Evolutionary conservation across 2,329 filamentous ascomycete species (phyloP).

Genomic region (Nemania sp.): DNA sequence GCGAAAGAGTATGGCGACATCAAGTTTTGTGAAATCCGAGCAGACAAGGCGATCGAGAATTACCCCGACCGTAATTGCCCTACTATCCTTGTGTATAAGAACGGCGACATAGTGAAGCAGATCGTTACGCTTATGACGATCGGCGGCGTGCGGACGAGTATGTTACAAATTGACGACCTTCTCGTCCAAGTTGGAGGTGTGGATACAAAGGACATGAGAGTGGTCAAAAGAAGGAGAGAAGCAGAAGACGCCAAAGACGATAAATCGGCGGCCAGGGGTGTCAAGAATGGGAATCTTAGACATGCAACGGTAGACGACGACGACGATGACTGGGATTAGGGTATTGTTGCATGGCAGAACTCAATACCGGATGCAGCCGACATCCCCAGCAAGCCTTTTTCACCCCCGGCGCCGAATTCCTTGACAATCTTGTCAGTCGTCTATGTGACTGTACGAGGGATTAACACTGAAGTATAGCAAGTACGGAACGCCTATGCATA

Average conservation of each 20-base stretch:
- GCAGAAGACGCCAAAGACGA: conserved; percentile 73
- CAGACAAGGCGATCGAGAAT: conserved; percentile 92
- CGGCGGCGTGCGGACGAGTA: conserved; percentile 75
- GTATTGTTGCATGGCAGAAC: conserved; percentile 14
- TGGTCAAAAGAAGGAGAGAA: conserved; percentile 71
- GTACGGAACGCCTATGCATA: conserved; percentile 1
- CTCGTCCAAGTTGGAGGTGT: conserved; percentile 86
- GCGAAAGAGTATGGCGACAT: conserved; percentile 90
- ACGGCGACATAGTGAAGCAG: conserved; percentile 92
- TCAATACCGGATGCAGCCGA: conserved; percentile 14
- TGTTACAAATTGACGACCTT: conserved; percentile 82
- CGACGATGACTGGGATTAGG: conserved; percentile 72
- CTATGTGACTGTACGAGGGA: conserved; percentile 24
- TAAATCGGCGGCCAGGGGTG: conserved; percentile 62
- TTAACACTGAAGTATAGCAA: conserved; percentile 9
- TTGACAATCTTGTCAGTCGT: conserved; percentile 7
- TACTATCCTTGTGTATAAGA: conserved; percentile 91
- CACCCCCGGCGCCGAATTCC: conserved; percentile 1
- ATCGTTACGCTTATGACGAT: conserved; percentile 88
- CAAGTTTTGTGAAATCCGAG: conserved; percentile 97
- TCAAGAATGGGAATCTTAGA: conserved; percentile 63
- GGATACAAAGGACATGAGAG: conserved; percentile 79
- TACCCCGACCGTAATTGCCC: conserved; percentile 97
- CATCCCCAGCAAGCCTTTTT: conserved; percentile 8
- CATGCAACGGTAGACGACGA: conserved; percentile 55